These are phyloP conservation scores for Fonsecaea pugnacius DNA, from an alignment of 2,329 filamentous ascomycete genomes.

Conservation along the genomic window DNA sequence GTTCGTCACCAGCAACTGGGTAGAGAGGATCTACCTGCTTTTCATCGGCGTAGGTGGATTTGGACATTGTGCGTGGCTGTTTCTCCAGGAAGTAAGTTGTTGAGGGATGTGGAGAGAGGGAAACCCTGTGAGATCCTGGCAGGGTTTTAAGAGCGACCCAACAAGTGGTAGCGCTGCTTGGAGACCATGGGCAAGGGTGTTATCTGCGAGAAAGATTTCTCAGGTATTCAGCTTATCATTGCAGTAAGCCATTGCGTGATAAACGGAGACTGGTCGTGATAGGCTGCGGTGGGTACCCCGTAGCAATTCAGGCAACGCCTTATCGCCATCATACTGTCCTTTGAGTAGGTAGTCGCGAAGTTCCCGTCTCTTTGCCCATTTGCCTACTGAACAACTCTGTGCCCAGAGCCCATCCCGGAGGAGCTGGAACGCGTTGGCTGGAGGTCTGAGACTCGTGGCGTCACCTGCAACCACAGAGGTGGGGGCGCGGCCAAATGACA, in stretches of 20 bases:
- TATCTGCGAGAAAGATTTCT: slow-evolving; percentile 5
- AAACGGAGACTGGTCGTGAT: slow-evolving; percentile 18
- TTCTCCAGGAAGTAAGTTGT: not conserved
- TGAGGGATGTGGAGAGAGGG: not conserved
- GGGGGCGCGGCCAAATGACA: not conserved
- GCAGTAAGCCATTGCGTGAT: slow-evolving; percentile 23
- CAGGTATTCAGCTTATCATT: slow-evolving; percentile 15
- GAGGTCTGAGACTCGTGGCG: slow-evolving; percentile 11
- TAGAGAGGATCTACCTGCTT: slow-evolving; percentile 3
- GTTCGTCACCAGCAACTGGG: not conserved
- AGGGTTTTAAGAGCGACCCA: slow-evolving; percentile 6
- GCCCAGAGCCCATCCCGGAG: not conserved
- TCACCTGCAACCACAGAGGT: slow-evolving; percentile 13
- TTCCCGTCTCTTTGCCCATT: slow-evolving; percentile 2
- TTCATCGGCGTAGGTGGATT: slow-evolving; percentile 10
- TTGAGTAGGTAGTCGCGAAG: slow-evolving; percentile 16
- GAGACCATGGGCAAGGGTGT: not conserved
- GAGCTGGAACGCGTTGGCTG: not conserved
- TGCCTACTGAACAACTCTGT: slow-evolving; percentile 1
- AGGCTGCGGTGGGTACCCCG: slow-evolving; percentile 10
- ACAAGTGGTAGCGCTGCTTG: not conserved
- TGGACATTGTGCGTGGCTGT: slow-evolving; percentile 8
- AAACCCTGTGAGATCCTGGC: not conserved
- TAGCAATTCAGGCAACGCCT: slow-evolving; percentile 10
- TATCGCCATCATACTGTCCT: slow-evolving; percentile 12